Conservation (phyloP, 2,329 filamentous ascomycete genomes). For the Akanthomyces uredinophilus region DNA sequence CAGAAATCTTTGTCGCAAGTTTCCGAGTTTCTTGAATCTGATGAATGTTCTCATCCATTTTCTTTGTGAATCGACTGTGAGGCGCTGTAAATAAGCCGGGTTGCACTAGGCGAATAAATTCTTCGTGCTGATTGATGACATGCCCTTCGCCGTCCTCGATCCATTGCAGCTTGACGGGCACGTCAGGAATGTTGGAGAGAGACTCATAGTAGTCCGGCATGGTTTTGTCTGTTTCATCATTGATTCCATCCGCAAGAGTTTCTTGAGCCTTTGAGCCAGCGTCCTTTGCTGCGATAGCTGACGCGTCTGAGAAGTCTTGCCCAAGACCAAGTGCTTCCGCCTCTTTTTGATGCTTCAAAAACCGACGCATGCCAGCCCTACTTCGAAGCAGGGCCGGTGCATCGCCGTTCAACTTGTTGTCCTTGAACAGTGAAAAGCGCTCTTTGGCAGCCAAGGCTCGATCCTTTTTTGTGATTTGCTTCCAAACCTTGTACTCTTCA, state of each 20-base stretch:
- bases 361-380: constrained; percentile 85
- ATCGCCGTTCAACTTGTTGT: constrained; percentile 77
- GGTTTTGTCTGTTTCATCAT: constrained; percentile 76
- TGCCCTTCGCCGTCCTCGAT: constrained; percentile 84
- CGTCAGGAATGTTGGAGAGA: constrained; percentile 77
- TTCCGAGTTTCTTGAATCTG: constrained; percentile 97
- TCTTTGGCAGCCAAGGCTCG: constrained; percentile 82
- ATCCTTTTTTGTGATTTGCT: constrained; percentile 96
- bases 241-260: constrained; percentile 90
- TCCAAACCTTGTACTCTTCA: constrained; percentile 97
- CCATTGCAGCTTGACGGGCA: constrained; percentile 76
- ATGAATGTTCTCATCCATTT: constrained; percentile 83
- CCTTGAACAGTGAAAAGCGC: constrained; percentile 78
- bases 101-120: constrained; percentile 74
- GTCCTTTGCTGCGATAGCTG: constrained; percentile 40
- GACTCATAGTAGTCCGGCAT: constrained; percentile 94
- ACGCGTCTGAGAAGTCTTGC: constrained; percentile 34
- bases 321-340: constrained; percentile 47
- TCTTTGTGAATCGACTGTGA: constrained; percentile 66
- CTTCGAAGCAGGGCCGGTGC: constrained; percentile 81
- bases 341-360: constrained; percentile 72
- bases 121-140: constrained; percentile 80
- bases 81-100: constrained; percentile 71
- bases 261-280: constrained; percentile 51
- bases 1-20: constrained; percentile 89